These are phyloP conservation scores for Macadamia tetraphylla DNA, from an alignment of 164 flowering plant species.

Conservation along the genomic window DNA sequence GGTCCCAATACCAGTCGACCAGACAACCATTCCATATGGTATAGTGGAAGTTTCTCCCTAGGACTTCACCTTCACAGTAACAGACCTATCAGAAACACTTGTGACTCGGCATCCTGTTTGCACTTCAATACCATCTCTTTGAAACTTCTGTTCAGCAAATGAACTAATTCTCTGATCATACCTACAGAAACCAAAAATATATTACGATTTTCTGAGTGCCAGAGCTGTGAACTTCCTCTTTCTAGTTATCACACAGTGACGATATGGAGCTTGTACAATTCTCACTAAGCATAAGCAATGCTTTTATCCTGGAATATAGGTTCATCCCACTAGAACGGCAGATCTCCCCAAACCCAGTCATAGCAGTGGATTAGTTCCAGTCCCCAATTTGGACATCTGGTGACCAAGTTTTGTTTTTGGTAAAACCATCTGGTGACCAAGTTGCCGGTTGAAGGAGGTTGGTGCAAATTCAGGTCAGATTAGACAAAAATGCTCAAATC, in stretches of 20 bases:
- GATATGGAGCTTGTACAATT: not conserved
- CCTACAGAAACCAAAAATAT: slow-evolving; percentile 35
- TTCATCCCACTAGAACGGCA: too few relatives aligned
- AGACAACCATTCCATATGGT: slow-evolving; percentile 94
- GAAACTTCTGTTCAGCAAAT: slow-evolving; percentile 85
- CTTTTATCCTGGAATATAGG: too few relatives aligned
- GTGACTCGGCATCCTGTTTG: slow-evolving; percentile 80
- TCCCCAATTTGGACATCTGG: too few relatives aligned
- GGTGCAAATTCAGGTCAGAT: not conserved
- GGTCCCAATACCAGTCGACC: slow-evolving; percentile 97
- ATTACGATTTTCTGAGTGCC: not conserved
- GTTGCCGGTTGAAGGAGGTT: not conserved
- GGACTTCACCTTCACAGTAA: slow-evolving; percentile 53
- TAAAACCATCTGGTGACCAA: too few relatives aligned
- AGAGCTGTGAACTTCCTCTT: not conserved
- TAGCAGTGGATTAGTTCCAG: too few relatives aligned
- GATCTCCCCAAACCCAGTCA: too few relatives aligned
- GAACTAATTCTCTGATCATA: slow-evolving; percentile 86
- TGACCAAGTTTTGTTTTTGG: too few relatives aligned
- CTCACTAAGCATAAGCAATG: too few relatives aligned
- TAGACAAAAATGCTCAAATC: not conserved
- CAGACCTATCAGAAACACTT: slow-evolving; percentile 66
- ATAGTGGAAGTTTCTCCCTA: slow-evolving; percentile 39
- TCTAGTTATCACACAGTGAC: not conserved
- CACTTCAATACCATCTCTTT: slow-evolving; percentile 82